Evolutionary conservation across 805 yeast genomes (phyloP).

Genomic region (Pichia rugopelliculosa): DNA sequence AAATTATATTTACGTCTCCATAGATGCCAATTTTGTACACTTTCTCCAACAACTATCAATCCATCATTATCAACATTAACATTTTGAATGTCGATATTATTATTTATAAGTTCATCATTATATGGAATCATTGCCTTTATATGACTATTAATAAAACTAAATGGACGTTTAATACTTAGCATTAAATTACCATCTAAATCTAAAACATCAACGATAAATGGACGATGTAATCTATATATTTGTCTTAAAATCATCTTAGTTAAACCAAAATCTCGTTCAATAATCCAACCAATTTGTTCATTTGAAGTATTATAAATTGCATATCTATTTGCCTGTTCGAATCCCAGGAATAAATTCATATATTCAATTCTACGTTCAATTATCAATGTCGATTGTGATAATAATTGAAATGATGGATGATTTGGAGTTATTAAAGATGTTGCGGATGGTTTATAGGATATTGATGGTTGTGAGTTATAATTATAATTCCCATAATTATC

Average conservation of each 20-base stretch:
- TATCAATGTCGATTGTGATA: constrained; percentile 76
- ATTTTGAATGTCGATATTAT: constrained; percentile 12
- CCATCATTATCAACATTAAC: constrained; percentile 33
- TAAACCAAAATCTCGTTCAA: constrained; percentile 72
- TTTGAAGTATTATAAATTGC: constrained; percentile 69
- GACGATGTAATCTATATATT: constrained; percentile 76
- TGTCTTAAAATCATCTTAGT: constrained; percentile 72
- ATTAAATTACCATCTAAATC: constrained; percentile 55
- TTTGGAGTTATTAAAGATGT: constrained; percentile 12
- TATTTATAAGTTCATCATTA: constrained; percentile 18
- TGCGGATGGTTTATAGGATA: neutral
- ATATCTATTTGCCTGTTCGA: constrained; percentile 85
- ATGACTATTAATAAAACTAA: constrained; percentile 83
- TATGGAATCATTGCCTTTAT: constrained; percentile 67
- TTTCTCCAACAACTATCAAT: constrained; percentile 60
- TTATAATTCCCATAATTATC: neutral
- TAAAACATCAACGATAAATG: constrained; percentile 67
- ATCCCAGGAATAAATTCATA: constrained; percentile 81
- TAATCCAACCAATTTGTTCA: constrained; percentile 67
- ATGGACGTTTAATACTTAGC: constrained; percentile 70
- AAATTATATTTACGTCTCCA: constrained; percentile 88
- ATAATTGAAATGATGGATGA: constrained; percentile 54
- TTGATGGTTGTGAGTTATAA: neutral
- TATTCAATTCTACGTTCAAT: constrained; percentile 84
- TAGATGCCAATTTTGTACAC: constrained; percentile 88